A percentile compares a stretch with the other conserved stretches of the same genome.
These are phyloP conservation scores for Porcisia hertigi DNA, from an alignment of 208 protist genomes.

Conservation along the genomic window DNA sequence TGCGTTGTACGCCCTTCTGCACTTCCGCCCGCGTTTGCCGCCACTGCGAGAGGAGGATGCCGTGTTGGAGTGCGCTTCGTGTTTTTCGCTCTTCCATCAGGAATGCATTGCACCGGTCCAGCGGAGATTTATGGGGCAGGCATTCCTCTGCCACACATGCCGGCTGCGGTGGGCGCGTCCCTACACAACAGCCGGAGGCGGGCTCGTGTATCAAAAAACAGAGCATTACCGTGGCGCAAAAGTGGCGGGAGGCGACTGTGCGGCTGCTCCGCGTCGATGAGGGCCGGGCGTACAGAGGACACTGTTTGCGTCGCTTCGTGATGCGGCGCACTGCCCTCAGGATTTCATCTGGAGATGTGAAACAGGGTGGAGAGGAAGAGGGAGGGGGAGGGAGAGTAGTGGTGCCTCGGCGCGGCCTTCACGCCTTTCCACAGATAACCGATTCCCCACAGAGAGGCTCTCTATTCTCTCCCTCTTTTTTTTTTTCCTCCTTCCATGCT, in stretches of 20 bases:
- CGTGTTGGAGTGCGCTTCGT: conserved; percentile 73
- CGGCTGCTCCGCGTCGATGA: not conserved
- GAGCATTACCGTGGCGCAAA: not conserved
- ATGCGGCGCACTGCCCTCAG: not conserved
- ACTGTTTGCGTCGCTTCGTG: not conserved
- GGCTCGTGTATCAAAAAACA: conserved; percentile 10
- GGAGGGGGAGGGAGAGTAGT: too few species aligned
- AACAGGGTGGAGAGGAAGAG: not conserved
- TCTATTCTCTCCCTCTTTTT: too few species aligned
- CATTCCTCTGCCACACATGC: conserved; percentile 80
- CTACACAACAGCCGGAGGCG: conserved; percentile 8
- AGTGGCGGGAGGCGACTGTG: not conserved
- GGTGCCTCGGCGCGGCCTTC: too few species aligned
- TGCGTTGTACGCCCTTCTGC: conserved; percentile 19
- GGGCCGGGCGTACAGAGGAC: not conserved
- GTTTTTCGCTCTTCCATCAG: conserved; percentile 80
- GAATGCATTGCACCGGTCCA: conserved; percentile 70
- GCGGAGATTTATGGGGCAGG: conserved; percentile 42
- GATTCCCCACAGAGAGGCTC: too few species aligned
- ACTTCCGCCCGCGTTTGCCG: conserved; percentile 25
- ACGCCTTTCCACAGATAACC: too few species aligned
- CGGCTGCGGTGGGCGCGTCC: conserved; percentile 35
- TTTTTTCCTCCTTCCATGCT: too few species aligned
- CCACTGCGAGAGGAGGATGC: conserved; percentile 63
- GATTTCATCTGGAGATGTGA: not conserved